Base-by-base conservation (phyloP, 2,329 filamentous ascomycete species). In the Paraphoma sp. region DNA sequence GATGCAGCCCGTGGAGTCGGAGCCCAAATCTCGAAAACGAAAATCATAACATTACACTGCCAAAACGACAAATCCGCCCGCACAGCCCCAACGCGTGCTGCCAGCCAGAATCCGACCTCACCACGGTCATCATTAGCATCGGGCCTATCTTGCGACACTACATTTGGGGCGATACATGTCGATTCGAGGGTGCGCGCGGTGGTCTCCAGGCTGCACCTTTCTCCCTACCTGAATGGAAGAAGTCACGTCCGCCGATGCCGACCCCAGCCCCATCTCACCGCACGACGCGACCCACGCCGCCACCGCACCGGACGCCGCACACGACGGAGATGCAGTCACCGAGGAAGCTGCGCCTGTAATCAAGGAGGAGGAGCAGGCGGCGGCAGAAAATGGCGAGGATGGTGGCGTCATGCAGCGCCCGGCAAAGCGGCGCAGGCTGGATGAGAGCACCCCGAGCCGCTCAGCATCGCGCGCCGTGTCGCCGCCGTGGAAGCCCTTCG, bases 401-500 rank as follows among this genome's bases (percentile, higher is more conserved):
- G 67, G 59, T 53, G 60, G 57, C 64, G 62, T 57, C 68, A 62
- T 55, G 7, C 62, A 70, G 65, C 68, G 75, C 30, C 70, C 76
- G 28, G 76, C 81, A 14, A 93, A 93, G 77, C 86, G 89, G 72
- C 87, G 87, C 60, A 87, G 87, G 73, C 74, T 80, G 36, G 75
- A 75, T 42, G 74, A 78, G 60, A 57, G 69, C 52, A 70, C 71
- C 14, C 67, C 68, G 46, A 66, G 69, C 48, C 74, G 72, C 50
- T 73, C 75, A 4, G 62, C 80, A 60, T 74, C 81, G 59, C 76
- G 81, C 78, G 79, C 81, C 51, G 83, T 84, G 57, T 98, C 94
- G 61, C 95, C 95, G 63, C 95, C 95, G 18, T 99, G 95, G 95
- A 98, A 95, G 81, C 91, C 87, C 70, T 85, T 91, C 60, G 85